Conservation (phyloP, 2,329 filamentous ascomycete species). For the Hortaea werneckii region DNA sequence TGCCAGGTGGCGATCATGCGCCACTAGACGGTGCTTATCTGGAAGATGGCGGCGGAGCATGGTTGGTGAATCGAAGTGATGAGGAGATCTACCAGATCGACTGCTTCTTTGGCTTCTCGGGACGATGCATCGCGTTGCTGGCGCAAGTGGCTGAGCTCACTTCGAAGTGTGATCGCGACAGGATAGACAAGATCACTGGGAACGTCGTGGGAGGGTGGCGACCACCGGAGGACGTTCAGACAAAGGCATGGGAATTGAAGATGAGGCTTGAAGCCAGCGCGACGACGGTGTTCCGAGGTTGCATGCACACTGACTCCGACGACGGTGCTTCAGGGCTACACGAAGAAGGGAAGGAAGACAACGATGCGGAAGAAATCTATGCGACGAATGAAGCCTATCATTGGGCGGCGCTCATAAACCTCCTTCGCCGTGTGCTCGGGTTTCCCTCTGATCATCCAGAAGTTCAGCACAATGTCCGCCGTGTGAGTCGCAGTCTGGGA, state of each 20-base stretch:
- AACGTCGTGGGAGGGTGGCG: slow-evolving; percentile 45
- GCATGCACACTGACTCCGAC: slow-evolving; percentile 32
- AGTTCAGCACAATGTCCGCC: slow-evolving; percentile 53
- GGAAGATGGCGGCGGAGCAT: slow-evolving; percentile 25
- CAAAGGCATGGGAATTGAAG: slow-evolving; percentile 50
- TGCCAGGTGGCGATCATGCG: slow-evolving; percentile 19
- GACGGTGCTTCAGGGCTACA: slow-evolving; percentile 14
- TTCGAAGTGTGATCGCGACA: slow-evolving; percentile 55
- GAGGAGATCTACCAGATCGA: slow-evolving; percentile 53
- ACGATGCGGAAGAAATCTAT: slow-evolving; percentile 54
- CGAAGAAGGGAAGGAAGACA: slow-evolving; percentile 36
- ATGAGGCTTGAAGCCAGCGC: slow-evolving; percentile 50
- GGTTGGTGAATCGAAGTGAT: slow-evolving; percentile 25
- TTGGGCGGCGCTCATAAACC: slow-evolving; percentile 65
- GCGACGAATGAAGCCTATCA: slow-evolving; percentile 72
- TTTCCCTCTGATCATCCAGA: slow-evolving; percentile 46
- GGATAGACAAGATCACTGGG: slow-evolving; percentile 46
- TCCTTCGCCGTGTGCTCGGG: slow-evolving; percentile 62
- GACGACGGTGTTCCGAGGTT: slow-evolving; percentile 32
- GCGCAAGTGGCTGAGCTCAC: slow-evolving; percentile 64
- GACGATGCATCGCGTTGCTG: slow-evolving; percentile 58
- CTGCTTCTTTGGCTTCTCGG: slow-evolving; percentile 72
- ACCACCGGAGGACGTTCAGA: slow-evolving; percentile 45
- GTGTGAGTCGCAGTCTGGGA: slow-evolving; percentile 53
- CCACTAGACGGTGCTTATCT: slow-evolving; percentile 33